Percentiles rank a stretch among this genome's conserved stretches.
Conservation (phyloP, 78 protist genomes). For the Dictyostelium firmibasis region DNA sequence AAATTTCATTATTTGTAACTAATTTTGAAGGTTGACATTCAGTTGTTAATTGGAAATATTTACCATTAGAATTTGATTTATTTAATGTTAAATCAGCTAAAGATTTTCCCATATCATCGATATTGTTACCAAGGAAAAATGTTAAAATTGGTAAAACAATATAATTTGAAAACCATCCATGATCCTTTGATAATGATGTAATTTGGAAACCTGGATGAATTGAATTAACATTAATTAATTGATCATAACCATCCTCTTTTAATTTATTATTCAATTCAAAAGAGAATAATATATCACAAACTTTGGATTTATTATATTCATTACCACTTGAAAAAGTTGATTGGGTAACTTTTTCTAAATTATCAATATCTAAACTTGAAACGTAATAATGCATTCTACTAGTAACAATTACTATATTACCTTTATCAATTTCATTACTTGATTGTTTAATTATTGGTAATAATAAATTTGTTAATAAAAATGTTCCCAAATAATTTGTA, state of each 20-base stretch:
- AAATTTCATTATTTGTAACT: neutral
- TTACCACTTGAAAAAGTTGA: neutral
- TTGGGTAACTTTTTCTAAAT: neutral
- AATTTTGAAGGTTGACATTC: neutral
- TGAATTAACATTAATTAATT: conserved; percentile 21
- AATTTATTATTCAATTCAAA: conserved; percentile 23
- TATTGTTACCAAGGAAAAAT: neutral
- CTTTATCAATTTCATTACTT: neutral
- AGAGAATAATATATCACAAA: conserved; percentile 26
- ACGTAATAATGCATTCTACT: neutral
- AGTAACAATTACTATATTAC: neutral
- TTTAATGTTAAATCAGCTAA: neutral
- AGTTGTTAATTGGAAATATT: neutral
- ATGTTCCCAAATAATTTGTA: conserved; percentile 49
- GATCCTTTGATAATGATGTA: neutral
- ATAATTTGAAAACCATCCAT: neutral
- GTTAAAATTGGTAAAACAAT: neutral
- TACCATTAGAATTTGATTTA: neutral
- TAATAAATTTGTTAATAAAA: conserved; percentile 22
- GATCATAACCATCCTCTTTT: neutral
- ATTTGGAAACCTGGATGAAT: conserved; percentile 56
- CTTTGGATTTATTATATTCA: conserved; percentile 16
- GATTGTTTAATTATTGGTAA: neutral
- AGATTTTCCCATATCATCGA: neutral
- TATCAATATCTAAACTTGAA: conserved; percentile 3